These are phyloP conservation scores for Chlorella ohadii DNA, from an alignment of 139 green algal species.

Conservation along the genomic window DNA sequence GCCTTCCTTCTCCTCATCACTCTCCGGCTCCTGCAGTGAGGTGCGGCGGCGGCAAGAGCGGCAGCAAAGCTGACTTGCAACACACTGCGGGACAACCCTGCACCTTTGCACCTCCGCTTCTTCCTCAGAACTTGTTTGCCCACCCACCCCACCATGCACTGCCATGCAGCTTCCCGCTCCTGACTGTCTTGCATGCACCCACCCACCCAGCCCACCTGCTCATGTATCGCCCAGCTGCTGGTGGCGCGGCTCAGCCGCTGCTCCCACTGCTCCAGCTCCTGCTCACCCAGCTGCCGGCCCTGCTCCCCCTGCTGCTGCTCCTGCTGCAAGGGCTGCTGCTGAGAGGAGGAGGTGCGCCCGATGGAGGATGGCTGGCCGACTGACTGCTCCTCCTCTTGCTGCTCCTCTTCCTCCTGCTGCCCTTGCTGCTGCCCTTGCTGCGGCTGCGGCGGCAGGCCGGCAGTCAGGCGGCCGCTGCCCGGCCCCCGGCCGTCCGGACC, in stretches of 20 bases:
- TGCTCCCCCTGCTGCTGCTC: not conserved
- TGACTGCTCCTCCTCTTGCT: not conserved
- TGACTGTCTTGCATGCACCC: too few relatives aligned
- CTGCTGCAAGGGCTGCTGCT: not conserved
- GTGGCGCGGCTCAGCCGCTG: constrained; percentile 1
- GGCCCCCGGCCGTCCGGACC: too few relatives aligned
- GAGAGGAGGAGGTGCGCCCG: not conserved
- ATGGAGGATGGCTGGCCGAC: not conserved
- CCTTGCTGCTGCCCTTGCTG: not conserved
- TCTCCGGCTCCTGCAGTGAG: not conserved
- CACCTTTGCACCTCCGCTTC: too few relatives aligned
- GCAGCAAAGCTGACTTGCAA: too few relatives aligned
- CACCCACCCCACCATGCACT: too few relatives aligned
- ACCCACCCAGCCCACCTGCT: not conserved
- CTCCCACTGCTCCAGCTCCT: constrained; percentile 12
- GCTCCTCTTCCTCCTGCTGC: not conserved
- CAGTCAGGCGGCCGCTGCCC: too few relatives aligned
- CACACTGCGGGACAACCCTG: too few relatives aligned
- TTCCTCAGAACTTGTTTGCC: too few relatives aligned
- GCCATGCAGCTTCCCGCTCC: too few relatives aligned
- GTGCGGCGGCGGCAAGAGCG: too few relatives aligned
- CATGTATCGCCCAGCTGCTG: constrained; percentile 8
- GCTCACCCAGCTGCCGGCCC: not conserved
- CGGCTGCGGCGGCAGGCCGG: too few relatives aligned
- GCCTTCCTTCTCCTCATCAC: constrained; percentile 13